These are phyloP conservation scores for Ogataea wickerhamii DNA, from an alignment of 805 yeast genomes.

Conservation along the genomic window DNA sequence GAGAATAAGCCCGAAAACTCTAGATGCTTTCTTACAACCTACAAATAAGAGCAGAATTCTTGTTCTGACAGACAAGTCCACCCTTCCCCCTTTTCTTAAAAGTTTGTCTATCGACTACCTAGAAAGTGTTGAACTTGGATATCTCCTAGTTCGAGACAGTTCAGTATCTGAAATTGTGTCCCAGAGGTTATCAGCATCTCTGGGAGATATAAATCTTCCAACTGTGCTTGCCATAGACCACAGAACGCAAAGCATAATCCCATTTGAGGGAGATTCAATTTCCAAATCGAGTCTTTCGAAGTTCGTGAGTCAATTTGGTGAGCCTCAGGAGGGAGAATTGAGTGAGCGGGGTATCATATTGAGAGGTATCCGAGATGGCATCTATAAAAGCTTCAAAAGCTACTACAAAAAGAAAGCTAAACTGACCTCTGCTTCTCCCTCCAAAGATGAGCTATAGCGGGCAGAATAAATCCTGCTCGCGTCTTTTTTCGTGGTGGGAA, in stretches of 20 bases:
- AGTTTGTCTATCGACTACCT: constrained; percentile 69
- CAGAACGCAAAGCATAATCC: constrained; percentile 15
- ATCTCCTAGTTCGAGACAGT: constrained; percentile 31
- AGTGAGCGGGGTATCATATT: constrained; percentile 26
- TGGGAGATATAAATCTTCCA: constrained; percentile 21
- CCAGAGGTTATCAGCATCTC: constrained; percentile 16
- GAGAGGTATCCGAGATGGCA: constrained; percentile 21
- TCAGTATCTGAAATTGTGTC: constrained; percentile 22
- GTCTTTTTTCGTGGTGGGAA: no score
- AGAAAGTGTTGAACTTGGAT: constrained; percentile 46
- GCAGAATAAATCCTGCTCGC: no score
- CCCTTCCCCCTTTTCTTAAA: constrained; percentile 54
- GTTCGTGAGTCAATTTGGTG: constrained; percentile 31
- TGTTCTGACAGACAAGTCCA: constrained; percentile 48
- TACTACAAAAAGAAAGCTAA: constrained; percentile 23
- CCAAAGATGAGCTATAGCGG: constrained; percentile 22
- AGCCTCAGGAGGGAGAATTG: constrained; percentile 34
- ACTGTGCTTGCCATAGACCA: constrained; percentile 22
- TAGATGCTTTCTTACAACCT: constrained; percentile 28
- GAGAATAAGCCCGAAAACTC: constrained; percentile 37
- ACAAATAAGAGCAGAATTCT: constrained; percentile 38
- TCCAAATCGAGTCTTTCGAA: constrained; percentile 31
- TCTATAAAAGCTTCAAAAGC: constrained; percentile 20
- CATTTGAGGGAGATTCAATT: constrained; percentile 29
- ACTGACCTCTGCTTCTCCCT: background rate